A percentile compares a stretch with the other conserved stretches of the same genome.
Evolutionary conservation across 371 early-diverging fungal species (phyloP).

Genomic region (Capniomyces stellatus): DNA sequence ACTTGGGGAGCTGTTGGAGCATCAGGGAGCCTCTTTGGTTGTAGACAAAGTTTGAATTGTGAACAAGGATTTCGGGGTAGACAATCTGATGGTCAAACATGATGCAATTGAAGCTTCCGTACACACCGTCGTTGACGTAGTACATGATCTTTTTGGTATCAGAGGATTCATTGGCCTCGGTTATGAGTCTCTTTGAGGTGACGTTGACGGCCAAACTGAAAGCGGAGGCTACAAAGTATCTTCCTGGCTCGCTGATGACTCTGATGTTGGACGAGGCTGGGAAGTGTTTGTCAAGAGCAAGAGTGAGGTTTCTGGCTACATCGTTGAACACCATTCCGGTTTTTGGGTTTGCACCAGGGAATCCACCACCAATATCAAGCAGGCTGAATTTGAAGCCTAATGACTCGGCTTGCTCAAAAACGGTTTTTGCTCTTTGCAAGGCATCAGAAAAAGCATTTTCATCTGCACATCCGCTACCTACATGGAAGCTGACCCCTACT

Average conservation of each 20-base stretch:
- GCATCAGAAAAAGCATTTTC: conserved; percentile 84
- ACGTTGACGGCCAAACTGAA: conserved; percentile 84
- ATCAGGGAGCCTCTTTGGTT: conserved; percentile 5
- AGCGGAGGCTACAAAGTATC: conserved; percentile 87
- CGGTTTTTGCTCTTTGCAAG: conserved; percentile 57
- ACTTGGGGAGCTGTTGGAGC: conserved; percentile 8
- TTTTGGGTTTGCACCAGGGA: conserved; percentile 69
- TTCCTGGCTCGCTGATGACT: conserved; percentile 94
- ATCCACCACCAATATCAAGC: conserved; percentile 94
- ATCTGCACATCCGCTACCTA: conserved; percentile 86
- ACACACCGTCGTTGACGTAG: conserved; percentile 96
- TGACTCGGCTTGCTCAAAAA: conserved; percentile 64
- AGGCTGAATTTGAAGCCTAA: conserved; percentile 58
- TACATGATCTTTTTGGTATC: conserved; percentile 50
- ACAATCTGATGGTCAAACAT: conserved; percentile 87
- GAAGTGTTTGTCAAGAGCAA: conserved; percentile 61
- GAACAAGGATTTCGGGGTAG: conserved; percentile 42
- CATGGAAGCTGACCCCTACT: conserved; percentile 86
- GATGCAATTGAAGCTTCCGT: conserved; percentile 95
- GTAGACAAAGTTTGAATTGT: conserved; percentile 30
- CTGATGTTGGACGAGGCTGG: conserved; percentile 43
- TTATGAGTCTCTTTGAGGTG: conserved; percentile 63
- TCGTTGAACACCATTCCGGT: conserved; percentile 60
- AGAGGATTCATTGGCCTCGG: not conserved
- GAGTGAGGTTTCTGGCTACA: conserved; percentile 62